Conservation (phyloP, 2,329 filamentous ascomycete species). For the Domatiomyces globalis region DNA sequence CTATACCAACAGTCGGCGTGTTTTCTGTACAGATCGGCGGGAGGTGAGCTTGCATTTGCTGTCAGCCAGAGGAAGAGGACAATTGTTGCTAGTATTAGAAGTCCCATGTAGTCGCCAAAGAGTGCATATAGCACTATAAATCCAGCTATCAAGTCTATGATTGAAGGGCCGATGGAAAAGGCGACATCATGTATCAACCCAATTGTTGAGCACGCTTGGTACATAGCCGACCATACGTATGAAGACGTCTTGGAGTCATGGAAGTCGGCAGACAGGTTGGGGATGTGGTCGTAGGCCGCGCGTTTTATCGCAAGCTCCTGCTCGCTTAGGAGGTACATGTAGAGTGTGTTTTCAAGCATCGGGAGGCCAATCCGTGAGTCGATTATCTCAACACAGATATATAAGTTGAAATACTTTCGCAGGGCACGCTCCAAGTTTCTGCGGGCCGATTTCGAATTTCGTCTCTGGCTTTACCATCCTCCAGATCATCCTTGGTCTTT, state of each 20-base stretch:
- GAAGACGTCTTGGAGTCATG: slow-evolving; percentile 52
- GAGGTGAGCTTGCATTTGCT: slow-evolving; percentile 26
- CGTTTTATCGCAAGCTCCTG: slow-evolving; percentile 45
- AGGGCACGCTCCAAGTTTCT: slow-evolving; percentile 35
- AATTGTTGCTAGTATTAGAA: slow-evolving; percentile 34
- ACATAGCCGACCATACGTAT: slow-evolving; percentile 50
- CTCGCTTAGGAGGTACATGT: slow-evolving; percentile 42
- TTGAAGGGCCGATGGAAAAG: slow-evolving; percentile 47
- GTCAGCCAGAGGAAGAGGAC: slow-evolving; percentile 40
- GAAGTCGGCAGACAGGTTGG: slow-evolving; percentile 57
- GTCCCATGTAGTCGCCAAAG: slow-evolving; percentile 48
- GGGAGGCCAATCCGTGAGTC: slow-evolving; percentile 34
- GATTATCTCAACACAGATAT: slow-evolving; percentile 35
- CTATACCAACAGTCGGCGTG: slow-evolving; percentile 31
- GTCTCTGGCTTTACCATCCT: slow-evolving; percentile 26
- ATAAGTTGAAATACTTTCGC: slow-evolving; percentile 40
- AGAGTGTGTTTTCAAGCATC: slow-evolving; percentile 35
- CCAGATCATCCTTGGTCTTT: slow-evolving; percentile 43
- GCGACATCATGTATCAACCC: slow-evolving; percentile 45
- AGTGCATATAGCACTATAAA: slow-evolving; percentile 43
- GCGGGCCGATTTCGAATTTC: slow-evolving; percentile 20
- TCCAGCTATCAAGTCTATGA: slow-evolving; percentile 48
- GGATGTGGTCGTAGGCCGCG: slow-evolving; percentile 51
- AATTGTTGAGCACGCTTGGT: slow-evolving; percentile 47
- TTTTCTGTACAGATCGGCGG: slow-evolving; percentile 27